A percentile compares a stretch with the other conserved stretches of the same genome.
phyloP scores from a whole-genome alignment of 208 protist species.

The Leishmania aethiopica region DNA sequence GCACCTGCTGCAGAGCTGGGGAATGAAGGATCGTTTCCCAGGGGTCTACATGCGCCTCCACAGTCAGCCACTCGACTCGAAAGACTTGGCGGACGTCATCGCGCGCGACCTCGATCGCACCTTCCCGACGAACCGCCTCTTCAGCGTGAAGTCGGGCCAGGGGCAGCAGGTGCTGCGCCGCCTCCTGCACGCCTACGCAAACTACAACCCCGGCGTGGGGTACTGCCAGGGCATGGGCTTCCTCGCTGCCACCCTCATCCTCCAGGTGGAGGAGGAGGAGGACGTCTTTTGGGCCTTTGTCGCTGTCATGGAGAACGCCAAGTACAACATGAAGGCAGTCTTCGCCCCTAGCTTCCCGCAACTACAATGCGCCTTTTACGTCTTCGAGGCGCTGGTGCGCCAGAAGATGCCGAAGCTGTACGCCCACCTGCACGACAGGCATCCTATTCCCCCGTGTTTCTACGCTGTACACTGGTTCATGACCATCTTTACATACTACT shows the following conservation, averaged over 20 bases:
- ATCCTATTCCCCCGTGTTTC: constrained; percentile 51
- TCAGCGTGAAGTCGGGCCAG: constrained; percentile 32
- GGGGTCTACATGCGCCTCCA: constrained; percentile 40
- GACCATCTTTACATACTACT: constrained; percentile 85
- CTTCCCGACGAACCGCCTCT: constrained; percentile 84
- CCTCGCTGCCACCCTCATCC: constrained; percentile 79
- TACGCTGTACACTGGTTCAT: constrained; percentile 90
- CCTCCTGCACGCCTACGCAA: constrained; percentile 84
- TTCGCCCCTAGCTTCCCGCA: constrained; percentile 79
- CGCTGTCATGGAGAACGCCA: constrained; percentile 76
- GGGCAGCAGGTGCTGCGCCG: constrained; percentile 70
- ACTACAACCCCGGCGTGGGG: constrained; percentile 68
- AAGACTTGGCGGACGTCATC: constrained; percentile 64
- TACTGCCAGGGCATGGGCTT: constrained; percentile 95
- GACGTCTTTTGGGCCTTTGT: constrained; percentile 86
- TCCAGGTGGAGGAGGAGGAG: constrained; percentile 85
- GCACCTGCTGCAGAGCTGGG: constrained; percentile 51
- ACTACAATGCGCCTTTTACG: constrained; percentile 69
- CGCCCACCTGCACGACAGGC: constrained; percentile 32
- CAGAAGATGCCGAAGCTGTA: constrained; percentile 44
- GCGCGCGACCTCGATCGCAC: constrained; percentile 85
- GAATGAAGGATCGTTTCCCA: constrained; percentile 15
- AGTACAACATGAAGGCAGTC: constrained; percentile 62
- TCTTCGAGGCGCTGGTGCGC: constrained; percentile 68
- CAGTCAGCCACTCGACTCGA: constrained; percentile 27